A percentile compares a stretch with the other conserved stretches of the same genome.
Conservation (phyloP, 2,329 filamentous ascomycete species). For the Thielaviopsis euricoi region DNA sequence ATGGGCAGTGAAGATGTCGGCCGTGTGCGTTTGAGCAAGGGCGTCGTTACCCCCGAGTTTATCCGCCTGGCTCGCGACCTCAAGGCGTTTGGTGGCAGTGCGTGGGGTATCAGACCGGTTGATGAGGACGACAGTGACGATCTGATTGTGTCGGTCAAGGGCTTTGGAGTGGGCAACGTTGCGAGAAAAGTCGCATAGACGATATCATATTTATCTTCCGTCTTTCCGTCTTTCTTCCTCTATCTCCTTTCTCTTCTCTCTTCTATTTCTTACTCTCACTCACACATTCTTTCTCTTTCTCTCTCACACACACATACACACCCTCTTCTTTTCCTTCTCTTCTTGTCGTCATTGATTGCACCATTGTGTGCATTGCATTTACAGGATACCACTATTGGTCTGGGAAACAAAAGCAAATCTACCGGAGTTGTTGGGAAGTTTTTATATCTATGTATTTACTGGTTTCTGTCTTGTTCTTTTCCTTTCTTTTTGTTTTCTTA, state of each 20-base stretch:
- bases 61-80: constrained; percentile 72
- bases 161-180: constrained; percentile 84
- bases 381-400: constrained; percentile 6
- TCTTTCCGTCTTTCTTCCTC: constrained; percentile 4
- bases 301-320: no score
- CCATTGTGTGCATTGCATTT: constrained; percentile 6
- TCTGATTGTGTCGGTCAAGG: constrained; percentile 80
- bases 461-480: no score
- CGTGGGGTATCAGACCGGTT: constrained; percentile 74
- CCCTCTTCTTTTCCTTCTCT: neutral
- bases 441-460: neutral
- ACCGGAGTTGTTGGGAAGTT: constrained; percentile 9
- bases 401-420: constrained; percentile 12
- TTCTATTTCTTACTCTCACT: neutral
- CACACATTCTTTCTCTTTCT: constrained; percentile 1
- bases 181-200: constrained; percentile 64
- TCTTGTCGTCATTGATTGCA: constrained; percentile 3
- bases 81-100: constrained; percentile 73
- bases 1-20: constrained; percentile 97
- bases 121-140: constrained; percentile 50
- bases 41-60: constrained; percentile 65
- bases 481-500: constrained; percentile 4
- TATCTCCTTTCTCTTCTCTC: constrained; percentile 4
- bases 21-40: constrained; percentile 62
- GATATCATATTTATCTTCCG: constrained; percentile 9